phyloP scores from a whole-genome alignment of 1,284 basidiomycete genomes.

The Moesziomyces antarcticus region DNA sequence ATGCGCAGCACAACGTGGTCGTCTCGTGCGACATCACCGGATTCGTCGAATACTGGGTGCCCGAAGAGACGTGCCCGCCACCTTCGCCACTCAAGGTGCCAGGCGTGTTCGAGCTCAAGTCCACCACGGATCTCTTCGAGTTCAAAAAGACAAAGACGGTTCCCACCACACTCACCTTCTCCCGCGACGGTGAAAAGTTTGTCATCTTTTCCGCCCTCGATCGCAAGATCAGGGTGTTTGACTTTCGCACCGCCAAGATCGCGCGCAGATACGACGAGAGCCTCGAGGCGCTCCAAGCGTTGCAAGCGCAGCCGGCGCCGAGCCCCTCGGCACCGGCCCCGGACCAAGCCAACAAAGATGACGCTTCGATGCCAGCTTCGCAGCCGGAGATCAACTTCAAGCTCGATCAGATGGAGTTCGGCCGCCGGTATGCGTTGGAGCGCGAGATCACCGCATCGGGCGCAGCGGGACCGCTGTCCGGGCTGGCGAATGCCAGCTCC shows the following conservation, averaged over 20 bases:
- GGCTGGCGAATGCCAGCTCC: slow-evolving; percentile 47
- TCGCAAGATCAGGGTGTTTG: slow-evolving; percentile 91
- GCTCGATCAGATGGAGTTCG: slow-evolving; percentile 99
- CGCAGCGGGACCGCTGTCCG: slow-evolving; percentile 71
- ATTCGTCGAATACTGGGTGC: slow-evolving; percentile 98
- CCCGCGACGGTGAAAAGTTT: slow-evolving; percentile 86
- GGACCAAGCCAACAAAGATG: background rate
- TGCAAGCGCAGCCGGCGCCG: slow-evolving; percentile 13
- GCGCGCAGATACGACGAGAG: slow-evolving; percentile 95
- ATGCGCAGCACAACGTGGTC: slow-evolving; percentile 86
- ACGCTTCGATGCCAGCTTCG: background rate
- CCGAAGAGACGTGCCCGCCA: slow-evolving; percentile 81
- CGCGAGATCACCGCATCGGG: slow-evolving; percentile 83
- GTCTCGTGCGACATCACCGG: slow-evolving; percentile 94
- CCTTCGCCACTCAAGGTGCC: slow-evolving; percentile 62
- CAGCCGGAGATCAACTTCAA: slow-evolving; percentile 73
- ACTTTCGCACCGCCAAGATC: slow-evolving; percentile 88
- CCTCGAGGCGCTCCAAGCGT: slow-evolving; percentile 81
- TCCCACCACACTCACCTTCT: slow-evolving; percentile 89
- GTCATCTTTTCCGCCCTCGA: slow-evolving; percentile 91
- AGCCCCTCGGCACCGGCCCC: slow-evolving; percentile 1
- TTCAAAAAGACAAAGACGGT: slow-evolving; percentile 98
- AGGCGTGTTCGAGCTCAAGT: slow-evolving; percentile 90
- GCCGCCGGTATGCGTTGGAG: slow-evolving; percentile 90
- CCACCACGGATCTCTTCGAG: slow-evolving; percentile 91